Evolutionary conservation across 2,329 filamentous ascomycete genomes (phyloP), one percentile per base, ranked within the genome.

Genomic region (Thelonectria olida): DNA sequence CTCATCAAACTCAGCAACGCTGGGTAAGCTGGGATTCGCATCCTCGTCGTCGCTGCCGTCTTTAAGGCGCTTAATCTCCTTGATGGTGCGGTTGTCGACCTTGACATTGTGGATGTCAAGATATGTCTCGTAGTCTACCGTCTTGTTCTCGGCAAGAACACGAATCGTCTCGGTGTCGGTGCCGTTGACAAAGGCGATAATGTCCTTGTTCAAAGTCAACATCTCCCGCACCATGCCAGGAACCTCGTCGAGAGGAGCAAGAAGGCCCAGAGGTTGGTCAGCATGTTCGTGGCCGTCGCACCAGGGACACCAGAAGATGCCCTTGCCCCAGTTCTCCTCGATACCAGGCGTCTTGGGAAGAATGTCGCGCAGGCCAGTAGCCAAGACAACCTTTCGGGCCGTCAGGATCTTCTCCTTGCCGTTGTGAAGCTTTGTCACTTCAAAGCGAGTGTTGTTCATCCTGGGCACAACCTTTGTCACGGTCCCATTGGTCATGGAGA

Each of bases 271-370:
- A 0, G 80, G 60, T 62, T 88, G 85, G 68, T 88, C 85, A 0
- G 82, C 83, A 70, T 89, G 85, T 73, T 89, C 87, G 64, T 84
- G 79, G 12, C 87, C 87, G 68, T 89, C 87, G 63, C 87, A 89
- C 87, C 87, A 89, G 0, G 86, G 85, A 55, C 87, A 89, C 85
- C 86, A 89, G 75, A 77, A 89, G 52, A 89, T 82, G 6, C 87
- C 87, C 60, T 84, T 79, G 49, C 85, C 86, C 81, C 84, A 89
- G 67, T 81, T 83, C 55, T 87, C 82, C 7, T 65, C 28, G 0
- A 89, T 54, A 0, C 87, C 87, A 0, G 86, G 85, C 0, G 85
- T 88, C 1, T 59, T 20, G 1, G 87, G 85, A 2, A 89, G 74
- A 22, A 85, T 70, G 66, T 89, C 86, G 7, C 74, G 75, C 19